phyloP scores from a whole-genome alignment of 2,329 filamentous ascomycete species.

The Aspergillus neoniger region DNA sequence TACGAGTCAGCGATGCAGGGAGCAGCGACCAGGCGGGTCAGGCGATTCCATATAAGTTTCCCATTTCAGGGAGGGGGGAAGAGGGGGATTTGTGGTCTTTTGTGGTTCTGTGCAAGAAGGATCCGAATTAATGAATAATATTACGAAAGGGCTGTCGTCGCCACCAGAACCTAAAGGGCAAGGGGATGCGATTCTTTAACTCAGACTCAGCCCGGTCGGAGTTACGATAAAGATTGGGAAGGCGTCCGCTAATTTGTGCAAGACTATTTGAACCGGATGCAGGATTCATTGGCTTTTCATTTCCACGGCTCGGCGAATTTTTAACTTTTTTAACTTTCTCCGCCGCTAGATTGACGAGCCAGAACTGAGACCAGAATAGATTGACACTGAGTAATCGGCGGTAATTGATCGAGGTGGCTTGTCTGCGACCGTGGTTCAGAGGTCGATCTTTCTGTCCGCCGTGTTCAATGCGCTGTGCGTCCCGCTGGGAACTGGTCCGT shows the following conservation, averaged over 20 bases:
- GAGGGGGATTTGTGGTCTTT: too few relatives aligned
- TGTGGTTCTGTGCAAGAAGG: too few relatives aligned
- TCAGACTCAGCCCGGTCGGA: neutral
- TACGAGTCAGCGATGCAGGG: slow-evolving; percentile 4
- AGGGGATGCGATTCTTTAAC: neutral
- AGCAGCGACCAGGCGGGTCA: neutral
- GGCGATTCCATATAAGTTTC: slow-evolving; percentile 1
- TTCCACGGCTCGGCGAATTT: neutral
- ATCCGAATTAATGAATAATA: neutral
- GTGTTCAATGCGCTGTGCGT: too few relatives aligned
- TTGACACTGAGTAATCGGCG: too few relatives aligned
- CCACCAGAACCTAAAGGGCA: slow-evolving; percentile 4
- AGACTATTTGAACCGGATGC: neutral
- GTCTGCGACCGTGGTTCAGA: too few relatives aligned
- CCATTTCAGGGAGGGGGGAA: neutral
- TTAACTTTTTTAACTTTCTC: neutral
- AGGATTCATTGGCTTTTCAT: neutral
- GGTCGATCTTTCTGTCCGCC: too few relatives aligned
- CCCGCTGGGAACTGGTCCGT: neutral
- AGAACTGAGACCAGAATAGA: too few relatives aligned
- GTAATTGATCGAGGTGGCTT: too few relatives aligned
- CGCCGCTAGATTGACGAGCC: neutral
- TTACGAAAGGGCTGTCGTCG: slow-evolving; percentile 1
- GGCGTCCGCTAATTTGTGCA: neutral
- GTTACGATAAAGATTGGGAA: neutral